Evolutionary conservation across 2,329 filamentous ascomycete species (phyloP), one percentile per base, ranked within the genome.

Genomic region (Penicillium vulpinum): DNA sequence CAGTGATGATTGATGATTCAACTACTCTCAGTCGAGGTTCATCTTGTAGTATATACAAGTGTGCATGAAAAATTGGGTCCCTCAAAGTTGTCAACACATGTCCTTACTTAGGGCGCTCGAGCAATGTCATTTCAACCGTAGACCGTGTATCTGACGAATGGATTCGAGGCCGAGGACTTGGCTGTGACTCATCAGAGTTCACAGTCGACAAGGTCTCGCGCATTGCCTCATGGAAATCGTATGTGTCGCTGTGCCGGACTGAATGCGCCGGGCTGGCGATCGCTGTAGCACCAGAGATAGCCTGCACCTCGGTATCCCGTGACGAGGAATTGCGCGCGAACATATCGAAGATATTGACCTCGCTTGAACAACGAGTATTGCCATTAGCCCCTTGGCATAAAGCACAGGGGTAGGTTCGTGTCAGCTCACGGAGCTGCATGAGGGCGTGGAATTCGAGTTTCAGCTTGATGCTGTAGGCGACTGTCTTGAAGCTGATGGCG

Each of bases 381-480:
- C 28, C 41, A 7, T 33, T 13, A 3, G 21, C 21, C 9, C 45
- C 28, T 11, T 52, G 59, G 22, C 62, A 64, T 9, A 55, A 6
- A 6, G 54, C 29, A 33, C 60, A 64, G 9, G 60, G 44, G 24
- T 52, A 38, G 6, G 54, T 57, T 35, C 56, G 49, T 2, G 62
- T 64, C 11, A 77, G 65, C 13, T 67, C 62, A 21, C 75, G 67
- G 13, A 77, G 63, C 59, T 74, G 70, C 16, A 70, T 70, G n/a
- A 79, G 67, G 15, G 77, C 71, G 11, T 70, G 68, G 54, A 78
- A 78, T 62, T 79, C 77, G 4, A 78, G 70, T 53, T 78, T 79
- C 49, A 79, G 61, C 52, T 78, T 78, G 62, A 78, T 64, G 56
- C 75, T 77, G 64, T 77, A 77, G 26, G 76, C 65, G 28, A 74